Evolutionary conservation across 305 asterid genomes (phyloP), one percentile per base, ranked within the genome.

Genomic region (Euphrasia arctica): DNA sequence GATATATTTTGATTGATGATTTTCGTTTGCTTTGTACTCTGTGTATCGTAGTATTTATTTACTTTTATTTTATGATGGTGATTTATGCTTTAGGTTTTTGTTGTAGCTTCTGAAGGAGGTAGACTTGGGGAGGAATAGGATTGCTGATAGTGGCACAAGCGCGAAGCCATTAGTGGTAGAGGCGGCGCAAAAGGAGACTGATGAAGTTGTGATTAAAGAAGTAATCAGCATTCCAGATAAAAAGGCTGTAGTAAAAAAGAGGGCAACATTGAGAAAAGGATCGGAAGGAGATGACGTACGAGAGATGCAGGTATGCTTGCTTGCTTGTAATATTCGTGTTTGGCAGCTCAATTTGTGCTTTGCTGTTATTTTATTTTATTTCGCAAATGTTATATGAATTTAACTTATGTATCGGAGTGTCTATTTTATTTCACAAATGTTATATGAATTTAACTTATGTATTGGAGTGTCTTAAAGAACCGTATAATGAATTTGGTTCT

Each of bases 261-360:
- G 81, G 81, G 50, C 39, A 65, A 74, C 83, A 10, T 63, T 92
- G 78, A 85, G 89, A 72, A 75, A 4, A 70, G 98, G 98, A 69
- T 80, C 96, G 3, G 96, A 89, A 86, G 98, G 98, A 70, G 94
- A 85, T 29, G 88, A 82, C 45, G 98, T 92, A 54, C 81, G 54
- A 66, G 85, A 77, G 27, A 66, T 92, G 91, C 98, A 92, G 97
- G 98, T 92, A 70, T 43, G 70, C 54, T 63, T 63, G 45, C 60
- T 68, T n/a, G 39, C 41, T 18, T 18, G 22, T 18, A 18, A 18
- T 9, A 61, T 41, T n/a, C 32, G 15, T 48, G 11, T 66, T 52
- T 66, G 32, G 27, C 65, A 39, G 31, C 36, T 68, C 48, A 22
- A 45, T 51, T 48, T 48, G 18, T 48, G 54, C 54, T 48, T 3